Evolutionary conservation across 2,329 filamentous ascomycete genomes (phyloP), one percentile per base, ranked within the genome.

Genomic region (Botrytis aclada): DNA sequence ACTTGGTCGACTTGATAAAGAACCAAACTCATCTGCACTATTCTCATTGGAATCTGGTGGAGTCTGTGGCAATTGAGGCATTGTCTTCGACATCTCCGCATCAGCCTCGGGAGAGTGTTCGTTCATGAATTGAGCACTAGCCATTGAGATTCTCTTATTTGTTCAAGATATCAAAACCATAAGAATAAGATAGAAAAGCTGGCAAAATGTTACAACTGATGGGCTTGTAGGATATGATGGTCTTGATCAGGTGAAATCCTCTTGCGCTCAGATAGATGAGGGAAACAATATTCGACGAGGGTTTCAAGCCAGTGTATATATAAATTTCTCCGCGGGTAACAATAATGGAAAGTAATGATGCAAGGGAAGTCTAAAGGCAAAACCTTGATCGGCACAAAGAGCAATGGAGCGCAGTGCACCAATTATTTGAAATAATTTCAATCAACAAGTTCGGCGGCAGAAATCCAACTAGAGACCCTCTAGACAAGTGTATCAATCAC

Each of bases 41-140:
- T 74, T 75, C 20, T 77, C 73, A 67, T 78, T 75, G 2, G 79
- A 79, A 71, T 80, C 77, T 54, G 79, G 79, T 39, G 79, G 79
- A 18, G 79, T 77, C 14, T 77, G 78, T 65, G 80, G 80, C 63
- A 79, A 72, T 39, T 34, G 39, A 51, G 12, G 22, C 20, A 69
- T n/a, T 32, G 12, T 51, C 18, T 69, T 41, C 32, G 37, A 32
- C 29, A 60, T 39, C 18, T 72, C 39, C 29, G 45, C 58, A 34
- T 12, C 18, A 5, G 39, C 18, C 29, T 41, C n/a, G 34, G 39
- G 29, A 12, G 47, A 41, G 25, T 22, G 25, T 14, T 16, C 47
- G n/a, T 65, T 34, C 32, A 58, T 69, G 29, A 51, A 62, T 32
- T 34, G 39, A 39, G 32, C 18, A 54, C n/a, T 34, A 67, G 20